These are phyloP conservation scores for Catharanthus roseus DNA, from an alignment of 257 asterid species.

Conservation along the genomic window DNA sequence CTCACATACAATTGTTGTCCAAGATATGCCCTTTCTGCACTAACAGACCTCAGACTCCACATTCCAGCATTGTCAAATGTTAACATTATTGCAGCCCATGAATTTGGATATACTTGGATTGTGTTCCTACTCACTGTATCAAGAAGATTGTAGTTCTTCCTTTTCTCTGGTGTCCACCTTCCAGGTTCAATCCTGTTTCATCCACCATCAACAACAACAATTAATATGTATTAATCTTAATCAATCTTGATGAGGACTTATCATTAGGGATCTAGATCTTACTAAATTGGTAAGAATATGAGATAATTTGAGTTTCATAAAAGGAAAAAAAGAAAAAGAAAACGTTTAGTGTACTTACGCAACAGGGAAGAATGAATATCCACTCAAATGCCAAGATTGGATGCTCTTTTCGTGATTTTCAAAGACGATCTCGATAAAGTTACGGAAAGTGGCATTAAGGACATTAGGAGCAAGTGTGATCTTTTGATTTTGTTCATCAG, in stretches of 20 bases:
- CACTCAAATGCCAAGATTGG: slow-evolving; percentile 51
- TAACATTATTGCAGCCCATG: slow-evolving; percentile 63
- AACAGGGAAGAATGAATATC: slow-evolving; percentile 59
- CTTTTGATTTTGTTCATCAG: slow-evolving; percentile 1
- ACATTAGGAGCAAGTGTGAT: slow-evolving; percentile 48
- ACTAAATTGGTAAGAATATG: no score
- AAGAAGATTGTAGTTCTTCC: slow-evolving; percentile 54
- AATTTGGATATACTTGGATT: slow-evolving; percentile 55
- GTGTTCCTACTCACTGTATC: slow-evolving; percentile 63
- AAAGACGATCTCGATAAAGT: slow-evolving; percentile 51
- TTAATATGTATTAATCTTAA: background rate
- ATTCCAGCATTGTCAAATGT: slow-evolving; percentile 64
- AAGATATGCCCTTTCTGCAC: slow-evolving; percentile 47
- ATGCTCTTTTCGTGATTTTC: slow-evolving; percentile 53
- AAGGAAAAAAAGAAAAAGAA: no score
- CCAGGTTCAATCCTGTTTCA: slow-evolving; percentile 54
- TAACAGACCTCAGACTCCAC: slow-evolving; percentile 53
- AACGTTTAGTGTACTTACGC: slow-evolving; percentile 43
- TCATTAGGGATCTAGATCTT: no score
- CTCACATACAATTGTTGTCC: slow-evolving; percentile 66
- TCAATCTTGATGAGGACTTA: no score
- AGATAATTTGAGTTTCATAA: no score
- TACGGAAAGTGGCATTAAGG: slow-evolving; percentile 41
- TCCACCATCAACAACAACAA: background rate
- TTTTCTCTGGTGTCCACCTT: slow-evolving; percentile 49